These are phyloP conservation scores for Pestalotiopsis sp. DNA, from an alignment of 2,329 filamentous ascomycete species.

Conservation along the genomic window DNA sequence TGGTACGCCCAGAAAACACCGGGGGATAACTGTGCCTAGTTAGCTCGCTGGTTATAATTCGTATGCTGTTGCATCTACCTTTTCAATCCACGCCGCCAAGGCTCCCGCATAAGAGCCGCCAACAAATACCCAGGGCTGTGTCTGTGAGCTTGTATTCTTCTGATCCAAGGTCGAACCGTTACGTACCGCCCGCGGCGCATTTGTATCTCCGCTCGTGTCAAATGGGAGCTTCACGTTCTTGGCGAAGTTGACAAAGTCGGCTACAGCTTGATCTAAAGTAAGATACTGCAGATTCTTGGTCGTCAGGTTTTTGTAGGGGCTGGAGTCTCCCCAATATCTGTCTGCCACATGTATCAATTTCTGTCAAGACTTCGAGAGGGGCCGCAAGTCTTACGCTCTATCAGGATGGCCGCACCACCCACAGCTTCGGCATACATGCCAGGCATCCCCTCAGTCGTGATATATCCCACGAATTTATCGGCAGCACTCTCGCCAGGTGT, in stretches of 20 bases:
- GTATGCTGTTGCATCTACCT: constrained; percentile 16
- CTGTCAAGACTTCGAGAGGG: background rate
- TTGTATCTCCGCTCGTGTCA: constrained; percentile 44
- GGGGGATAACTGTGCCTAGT: constrained; percentile 35
- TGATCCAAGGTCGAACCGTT: background rate
- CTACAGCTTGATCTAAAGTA: constrained; percentile 52
- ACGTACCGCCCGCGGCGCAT: constrained; percentile 45
- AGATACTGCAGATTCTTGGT: constrained; percentile 55
- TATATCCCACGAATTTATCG: constrained; percentile 45
- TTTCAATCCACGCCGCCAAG: constrained; percentile 55
- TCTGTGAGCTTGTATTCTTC: background rate
- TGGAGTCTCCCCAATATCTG: constrained; percentile 58
- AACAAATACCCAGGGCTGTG: constrained; percentile 54
- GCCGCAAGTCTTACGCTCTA: constrained; percentile 46
- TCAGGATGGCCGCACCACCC: constrained; percentile 51
- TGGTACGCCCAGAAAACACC: constrained; percentile 63
- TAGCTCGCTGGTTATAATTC: background rate
- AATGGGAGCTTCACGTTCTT: constrained; percentile 54
- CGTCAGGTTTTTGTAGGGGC: constrained; percentile 49
- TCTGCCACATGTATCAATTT: constrained; percentile 32
- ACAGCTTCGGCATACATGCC: constrained; percentile 53
- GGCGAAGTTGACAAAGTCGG: constrained; percentile 55
- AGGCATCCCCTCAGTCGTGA: constrained; percentile 49
- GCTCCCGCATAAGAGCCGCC: constrained; percentile 60
- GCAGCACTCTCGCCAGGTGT: constrained; percentile 54